phyloP scores from a whole-genome alignment of 306 rosid species.

The Quercus bicolor region DNA sequence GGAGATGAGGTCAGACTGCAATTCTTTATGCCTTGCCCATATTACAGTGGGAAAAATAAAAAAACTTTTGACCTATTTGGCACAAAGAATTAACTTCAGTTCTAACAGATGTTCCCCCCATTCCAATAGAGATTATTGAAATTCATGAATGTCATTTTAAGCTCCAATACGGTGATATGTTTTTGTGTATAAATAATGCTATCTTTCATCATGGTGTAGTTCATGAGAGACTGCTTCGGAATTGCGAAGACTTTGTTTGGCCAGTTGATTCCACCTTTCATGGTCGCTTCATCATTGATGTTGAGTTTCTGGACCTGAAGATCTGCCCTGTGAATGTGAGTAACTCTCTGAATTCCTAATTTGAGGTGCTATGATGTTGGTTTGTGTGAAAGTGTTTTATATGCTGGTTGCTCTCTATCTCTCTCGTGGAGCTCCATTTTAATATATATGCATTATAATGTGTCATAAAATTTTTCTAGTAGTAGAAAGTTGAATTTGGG shows the following conservation, averaged over 20 bases:
- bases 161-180: not conserved
- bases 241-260: constrained; percentile 76
- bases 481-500: not conserved
- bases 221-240: constrained; percentile 64
- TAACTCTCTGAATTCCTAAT: constrained; percentile 16
- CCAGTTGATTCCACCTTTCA: constrained; percentile 54
- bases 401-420: not conserved
- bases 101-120: not conserved
- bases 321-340: constrained; percentile 61
- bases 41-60: not conserved
- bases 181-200: constrained; percentile 17
- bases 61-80: not conserved
- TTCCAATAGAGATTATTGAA: not conserved
- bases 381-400: not conserved
- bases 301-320: constrained; percentile 87
- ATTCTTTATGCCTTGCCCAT: not conserved
- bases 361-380: not conserved
- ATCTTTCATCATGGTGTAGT: constrained; percentile 32
- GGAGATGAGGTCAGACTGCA: not conserved
- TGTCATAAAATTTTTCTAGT: not conserved
- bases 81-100: not conserved
- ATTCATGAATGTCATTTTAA: not conserved
- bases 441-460: not conserved
- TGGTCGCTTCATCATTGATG: constrained; percentile 76
- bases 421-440: not conserved